Percentiles rank a stretch among this genome's conserved stretches.
phyloP scores from a whole-genome alignment of 768 basidiomycete species.

The Russula earlei region DNA sequence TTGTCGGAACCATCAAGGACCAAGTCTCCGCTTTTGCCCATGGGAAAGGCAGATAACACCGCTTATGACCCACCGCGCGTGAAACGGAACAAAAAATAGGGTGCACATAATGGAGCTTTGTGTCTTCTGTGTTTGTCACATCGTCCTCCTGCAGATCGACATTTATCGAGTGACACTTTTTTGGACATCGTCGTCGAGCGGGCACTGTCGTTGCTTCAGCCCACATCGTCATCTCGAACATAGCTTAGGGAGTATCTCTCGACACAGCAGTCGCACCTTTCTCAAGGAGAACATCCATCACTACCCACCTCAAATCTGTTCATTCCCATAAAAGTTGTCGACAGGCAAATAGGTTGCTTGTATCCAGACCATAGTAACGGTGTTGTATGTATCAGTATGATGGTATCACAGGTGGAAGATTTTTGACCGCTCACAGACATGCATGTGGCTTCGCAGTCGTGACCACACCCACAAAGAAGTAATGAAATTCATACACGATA shows the following conservation, averaged over 20 bases:
- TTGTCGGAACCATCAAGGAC: constrained; percentile 1
- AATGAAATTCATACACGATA: neutral
- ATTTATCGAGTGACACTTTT: neutral
- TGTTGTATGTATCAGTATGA: neutral
- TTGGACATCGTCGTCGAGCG: neutral
- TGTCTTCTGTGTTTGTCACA: neutral
- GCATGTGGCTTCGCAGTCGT: too few relatives aligned
- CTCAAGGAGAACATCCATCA: neutral
- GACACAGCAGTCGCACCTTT: neutral
- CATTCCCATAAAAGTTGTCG: neutral
- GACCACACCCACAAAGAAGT: too few relatives aligned
- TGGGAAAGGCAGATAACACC: neutral
- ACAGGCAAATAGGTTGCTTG: neutral
- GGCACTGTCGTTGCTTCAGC: neutral
- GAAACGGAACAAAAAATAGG: constrained; percentile 25
- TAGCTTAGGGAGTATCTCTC: neutral
- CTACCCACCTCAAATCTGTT: neutral
- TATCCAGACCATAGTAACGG: neutral
- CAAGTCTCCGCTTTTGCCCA: neutral
- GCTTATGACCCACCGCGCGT: constrained; percentile 17
- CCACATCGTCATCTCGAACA: neutral
- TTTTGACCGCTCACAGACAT: too few relatives aligned
- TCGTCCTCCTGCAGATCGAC: neutral
- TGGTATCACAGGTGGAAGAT: too few relatives aligned
- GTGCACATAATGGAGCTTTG: too few relatives aligned